Conservation (phyloP, 805 yeast species). For the Groenewaldozyma salmanticensis region DNA sequence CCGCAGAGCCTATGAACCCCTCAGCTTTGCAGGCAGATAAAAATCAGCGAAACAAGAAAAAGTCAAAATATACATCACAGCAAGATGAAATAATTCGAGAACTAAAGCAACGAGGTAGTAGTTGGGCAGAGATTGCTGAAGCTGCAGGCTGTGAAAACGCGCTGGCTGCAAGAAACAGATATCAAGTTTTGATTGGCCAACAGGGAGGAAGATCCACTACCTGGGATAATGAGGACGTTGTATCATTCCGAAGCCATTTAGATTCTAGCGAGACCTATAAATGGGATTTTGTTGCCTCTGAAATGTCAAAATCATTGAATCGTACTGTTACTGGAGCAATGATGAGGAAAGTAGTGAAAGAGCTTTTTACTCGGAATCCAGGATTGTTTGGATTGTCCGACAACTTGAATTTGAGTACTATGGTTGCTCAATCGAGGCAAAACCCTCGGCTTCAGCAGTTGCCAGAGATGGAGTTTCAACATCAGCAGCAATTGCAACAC, state of each 20-base stretch:
- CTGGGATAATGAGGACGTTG: conserved; percentile 51
- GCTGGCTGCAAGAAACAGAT: conserved; percentile 66
- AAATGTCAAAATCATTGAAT: conserved; percentile 43
- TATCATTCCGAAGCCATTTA: conserved; percentile 39
- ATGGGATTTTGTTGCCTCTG: conserved; percentile 55
- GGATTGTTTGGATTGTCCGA: conserved; percentile 42
- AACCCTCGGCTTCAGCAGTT: too few species aligned
- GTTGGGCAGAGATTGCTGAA: conserved; percentile 69
- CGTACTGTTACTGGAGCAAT: conserved; percentile 42
- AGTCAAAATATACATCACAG: conserved; percentile 57
- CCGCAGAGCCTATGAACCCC: conserved; percentile 33
- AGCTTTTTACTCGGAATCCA: conserved; percentile 48
- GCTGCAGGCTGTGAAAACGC: conserved; percentile 53
- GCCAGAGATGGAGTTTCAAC: too few species aligned
- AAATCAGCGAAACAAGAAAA: conserved; percentile 45
- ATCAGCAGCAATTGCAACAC: conserved; percentile 1
- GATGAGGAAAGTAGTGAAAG: conserved; percentile 44
- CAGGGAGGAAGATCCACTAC: conserved; percentile 65
- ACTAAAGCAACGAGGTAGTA: conserved; percentile 51
- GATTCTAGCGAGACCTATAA: conserved; percentile 66
- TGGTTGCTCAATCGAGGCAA: too few species aligned
- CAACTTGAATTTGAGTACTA: too few species aligned
- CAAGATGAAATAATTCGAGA: conserved; percentile 59
- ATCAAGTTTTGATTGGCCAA: conserved; percentile 74
- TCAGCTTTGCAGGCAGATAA: conserved; percentile 33